Evolutionary conservation across 345 rosid species (phyloP).

Genomic region (Sisymbrium irio): DNA sequence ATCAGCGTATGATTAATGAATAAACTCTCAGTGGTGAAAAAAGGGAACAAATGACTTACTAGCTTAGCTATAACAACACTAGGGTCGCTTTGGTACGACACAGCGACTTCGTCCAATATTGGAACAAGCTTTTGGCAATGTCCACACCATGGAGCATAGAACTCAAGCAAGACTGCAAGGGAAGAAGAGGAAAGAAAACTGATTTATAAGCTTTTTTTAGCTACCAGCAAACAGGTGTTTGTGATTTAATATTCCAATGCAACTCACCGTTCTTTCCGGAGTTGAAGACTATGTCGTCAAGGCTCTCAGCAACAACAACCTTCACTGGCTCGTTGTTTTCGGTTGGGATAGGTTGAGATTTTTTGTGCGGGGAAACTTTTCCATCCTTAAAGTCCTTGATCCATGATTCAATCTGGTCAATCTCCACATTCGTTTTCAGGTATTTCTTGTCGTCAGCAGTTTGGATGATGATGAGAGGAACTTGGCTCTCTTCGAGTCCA

Average conservation of each 20-base stretch:
- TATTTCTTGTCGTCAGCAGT: constrained; percentile 74
- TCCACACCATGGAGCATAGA: constrained; percentile 99
- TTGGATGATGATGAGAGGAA: constrained; percentile 77
- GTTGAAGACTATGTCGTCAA: constrained; percentile 66
- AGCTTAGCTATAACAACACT: constrained; percentile 74
- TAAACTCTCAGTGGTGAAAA: background rate
- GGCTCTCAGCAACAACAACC: constrained; percentile 81
- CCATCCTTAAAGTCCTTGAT: constrained; percentile 88
- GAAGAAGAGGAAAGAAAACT: background rate
- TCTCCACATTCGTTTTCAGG: constrained; percentile 68
- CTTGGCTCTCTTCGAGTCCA: constrained; percentile 90
- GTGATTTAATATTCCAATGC: background rate
- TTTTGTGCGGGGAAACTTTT: constrained; percentile 53
- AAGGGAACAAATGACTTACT: constrained; percentile 43
- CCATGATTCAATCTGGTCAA: constrained; percentile 78
- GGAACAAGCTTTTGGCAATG: constrained; percentile 92
- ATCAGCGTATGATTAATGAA: background rate
- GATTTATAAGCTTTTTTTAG: background rate
- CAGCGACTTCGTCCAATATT: constrained; percentile 91
- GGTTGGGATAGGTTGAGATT: constrained; percentile 87
- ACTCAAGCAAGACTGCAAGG: constrained; percentile 81
- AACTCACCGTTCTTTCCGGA: constrained; percentile 82
- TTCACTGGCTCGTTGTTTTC: constrained; percentile 82
- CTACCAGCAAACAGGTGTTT: background rate
- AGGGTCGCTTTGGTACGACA: constrained; percentile 57